Conservation (phyloP, 2,329 filamentous ascomycete species). For the Helotiales sp. region DNA sequence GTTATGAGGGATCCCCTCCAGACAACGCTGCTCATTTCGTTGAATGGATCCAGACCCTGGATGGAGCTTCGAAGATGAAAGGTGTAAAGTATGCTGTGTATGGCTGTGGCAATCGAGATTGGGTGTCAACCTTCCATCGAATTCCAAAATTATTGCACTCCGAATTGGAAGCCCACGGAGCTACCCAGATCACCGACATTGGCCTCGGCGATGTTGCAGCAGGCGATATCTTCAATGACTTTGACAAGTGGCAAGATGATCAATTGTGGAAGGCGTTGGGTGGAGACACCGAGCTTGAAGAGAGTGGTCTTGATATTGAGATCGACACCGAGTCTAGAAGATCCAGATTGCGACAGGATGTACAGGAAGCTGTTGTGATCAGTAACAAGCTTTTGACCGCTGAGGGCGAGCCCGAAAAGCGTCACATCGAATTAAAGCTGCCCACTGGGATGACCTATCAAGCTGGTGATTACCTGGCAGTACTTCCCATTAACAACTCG, state of each 20-base stretch:
- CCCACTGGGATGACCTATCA: slow-evolving; percentile 13
- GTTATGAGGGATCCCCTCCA: slow-evolving; percentile 72
- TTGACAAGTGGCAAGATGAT: slow-evolving; percentile 68
- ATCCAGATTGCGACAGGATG: slow-evolving; percentile 56
- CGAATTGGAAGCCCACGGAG: slow-evolving; percentile 4
- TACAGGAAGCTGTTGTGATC: slow-evolving; percentile 60
- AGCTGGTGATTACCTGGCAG: slow-evolving; percentile 17
- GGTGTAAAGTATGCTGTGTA: slow-evolving; percentile 67
- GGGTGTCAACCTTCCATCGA: slow-evolving; percentile 63
- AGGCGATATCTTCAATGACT: slow-evolving; percentile 66
- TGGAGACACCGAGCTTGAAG: slow-evolving; percentile 17
- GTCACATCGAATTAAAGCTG: slow-evolving; percentile 49
- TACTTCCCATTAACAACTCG: slow-evolving; percentile 13
- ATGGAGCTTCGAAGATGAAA: slow-evolving; percentile 44
- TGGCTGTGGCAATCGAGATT: slow-evolving; percentile 63
- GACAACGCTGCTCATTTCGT: slow-evolving; percentile 71
- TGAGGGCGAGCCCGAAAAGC: slow-evolving; percentile 55
- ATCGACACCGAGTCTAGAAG: slow-evolving; percentile 26
- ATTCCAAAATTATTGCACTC: slow-evolving; percentile 63
- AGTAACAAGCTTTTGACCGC: slow-evolving; percentile 52
- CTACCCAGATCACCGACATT: slow-evolving; percentile 6
- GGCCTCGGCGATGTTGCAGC: slow-evolving; percentile 15
- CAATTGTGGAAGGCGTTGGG: slow-evolving; percentile 45
- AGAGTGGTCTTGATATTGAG: slow-evolving; percentile 22
- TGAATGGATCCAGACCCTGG: slow-evolving; percentile 55